Evolutionary conservation across 2,329 filamentous ascomycete species (phyloP).

Genomic region (Fusarium gaditjirri): DNA sequence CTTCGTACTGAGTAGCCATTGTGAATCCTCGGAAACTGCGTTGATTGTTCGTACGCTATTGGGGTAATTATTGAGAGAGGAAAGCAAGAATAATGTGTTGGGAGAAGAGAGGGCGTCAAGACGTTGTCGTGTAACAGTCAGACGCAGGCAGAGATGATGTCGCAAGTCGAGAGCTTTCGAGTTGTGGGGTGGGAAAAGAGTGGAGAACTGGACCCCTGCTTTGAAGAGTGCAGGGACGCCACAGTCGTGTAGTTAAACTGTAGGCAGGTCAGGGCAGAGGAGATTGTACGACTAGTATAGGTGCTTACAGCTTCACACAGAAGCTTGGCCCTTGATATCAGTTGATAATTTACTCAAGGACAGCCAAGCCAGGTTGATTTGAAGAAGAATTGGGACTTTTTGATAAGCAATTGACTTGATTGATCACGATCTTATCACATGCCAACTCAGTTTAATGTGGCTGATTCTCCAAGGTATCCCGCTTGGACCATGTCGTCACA

Average conservation of each 20-base stretch:
- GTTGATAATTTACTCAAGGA: no score
- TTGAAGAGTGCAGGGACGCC: background rate
- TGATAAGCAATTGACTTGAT: background rate
- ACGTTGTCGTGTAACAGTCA: constrained; percentile 25
- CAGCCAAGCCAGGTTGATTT: background rate
- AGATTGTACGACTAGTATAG: constrained; percentile 8
- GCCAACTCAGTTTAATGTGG: constrained; percentile 3
- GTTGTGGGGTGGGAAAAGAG: constrained; percentile 10
- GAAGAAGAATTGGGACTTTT: background rate
- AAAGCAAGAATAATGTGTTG: background rate
- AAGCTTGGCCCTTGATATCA: background rate
- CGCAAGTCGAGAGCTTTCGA: constrained; percentile 31
- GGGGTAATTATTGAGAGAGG: background rate
- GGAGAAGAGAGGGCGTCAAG: background rate
- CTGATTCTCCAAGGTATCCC: background rate
- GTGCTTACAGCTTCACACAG: constrained; percentile 15
- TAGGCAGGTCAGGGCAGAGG: background rate
- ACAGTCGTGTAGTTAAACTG: background rate
- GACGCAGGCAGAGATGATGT: constrained; percentile 36
- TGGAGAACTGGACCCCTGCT: constrained; percentile 19
- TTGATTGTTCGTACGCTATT: background rate
- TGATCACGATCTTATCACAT: background rate
- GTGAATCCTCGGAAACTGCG: constrained; percentile 12
- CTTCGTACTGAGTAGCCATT: constrained; percentile 69
- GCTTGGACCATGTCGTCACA: constrained; percentile 9